Conservation (phyloP, 805 yeast genomes). For the Pichia cabralensis region DNA sequence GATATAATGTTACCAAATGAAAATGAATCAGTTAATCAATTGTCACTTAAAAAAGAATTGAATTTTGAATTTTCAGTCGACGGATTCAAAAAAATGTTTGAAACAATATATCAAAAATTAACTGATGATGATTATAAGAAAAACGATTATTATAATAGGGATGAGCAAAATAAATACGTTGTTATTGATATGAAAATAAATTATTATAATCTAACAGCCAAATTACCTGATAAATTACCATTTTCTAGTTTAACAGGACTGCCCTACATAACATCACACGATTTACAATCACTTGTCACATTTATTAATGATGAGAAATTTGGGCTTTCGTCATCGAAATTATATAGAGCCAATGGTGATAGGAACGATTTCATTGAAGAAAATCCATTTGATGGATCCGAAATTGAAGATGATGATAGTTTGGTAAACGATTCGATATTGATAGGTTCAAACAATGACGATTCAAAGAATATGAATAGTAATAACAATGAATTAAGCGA, state of each 20-base stretch:
- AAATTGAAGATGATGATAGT: constrained; percentile 6
- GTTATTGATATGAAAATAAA: constrained; percentile 58
- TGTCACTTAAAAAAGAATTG: not conserved
- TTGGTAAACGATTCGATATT: constrained; percentile 19
- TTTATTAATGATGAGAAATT: constrained; percentile 43
- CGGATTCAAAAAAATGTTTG: constrained; percentile 4
- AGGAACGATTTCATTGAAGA: not conserved
- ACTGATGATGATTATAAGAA: not conserved
- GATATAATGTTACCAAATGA: constrained; percentile 61
- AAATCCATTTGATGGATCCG: constrained; percentile 22
- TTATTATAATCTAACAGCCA: constrained; percentile 53
- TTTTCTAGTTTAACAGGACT: constrained; percentile 40
- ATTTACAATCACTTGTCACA: constrained; percentile 50
- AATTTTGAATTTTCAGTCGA: constrained; percentile 6
- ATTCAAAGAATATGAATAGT: not conserved
- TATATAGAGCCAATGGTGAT: constrained; percentile 9
- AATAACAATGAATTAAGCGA: not conserved
- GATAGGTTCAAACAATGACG: not conserved
- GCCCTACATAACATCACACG: constrained; percentile 48
- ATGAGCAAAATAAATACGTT: constrained; percentile 38
- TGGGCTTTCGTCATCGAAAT: constrained; percentile 17
- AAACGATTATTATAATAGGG: not conserved
- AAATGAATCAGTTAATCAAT: constrained; percentile 17
- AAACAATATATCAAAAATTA: constrained; percentile 6
- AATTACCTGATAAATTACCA: constrained; percentile 39